These are phyloP conservation scores for Bipolaris cookei DNA, from an alignment of 2,329 filamentous ascomycete species.

Conservation along the genomic window DNA sequence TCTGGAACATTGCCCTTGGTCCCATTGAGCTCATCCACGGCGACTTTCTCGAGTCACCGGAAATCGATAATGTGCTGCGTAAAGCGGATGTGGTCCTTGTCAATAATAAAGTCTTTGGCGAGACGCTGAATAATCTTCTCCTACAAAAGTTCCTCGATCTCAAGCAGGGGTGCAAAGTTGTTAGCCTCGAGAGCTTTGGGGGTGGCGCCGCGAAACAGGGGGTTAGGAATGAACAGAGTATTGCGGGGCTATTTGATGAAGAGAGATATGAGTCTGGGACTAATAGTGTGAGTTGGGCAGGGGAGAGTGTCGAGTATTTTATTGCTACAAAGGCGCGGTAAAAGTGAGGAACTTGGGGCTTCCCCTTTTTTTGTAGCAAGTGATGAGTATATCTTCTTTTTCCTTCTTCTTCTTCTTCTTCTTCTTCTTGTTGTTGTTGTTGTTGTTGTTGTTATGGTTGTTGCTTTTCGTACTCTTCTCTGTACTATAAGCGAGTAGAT, in stretches of 20 bases:
- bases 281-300: constrained; percentile 85
- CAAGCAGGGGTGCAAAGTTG: constrained; percentile 86
- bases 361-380: background rate
- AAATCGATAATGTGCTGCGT: constrained; percentile 75
- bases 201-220: constrained; percentile 71
- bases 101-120: constrained; percentile 96
- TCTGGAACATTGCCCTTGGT: constrained; percentile 87
- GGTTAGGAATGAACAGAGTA: constrained; percentile 76
- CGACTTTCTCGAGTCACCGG: constrained; percentile 77
- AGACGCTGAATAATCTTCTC: constrained; percentile 82
- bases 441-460: too few species aligned
- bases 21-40: constrained; percentile 79
- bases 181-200: constrained; percentile 86
- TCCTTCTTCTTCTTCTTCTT: background rate
- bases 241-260: constrained; percentile 80
- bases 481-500: background rate
- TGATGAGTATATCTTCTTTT: background rate
- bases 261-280: constrained; percentile 73
- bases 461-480: too few species aligned
- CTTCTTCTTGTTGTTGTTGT: background rate
- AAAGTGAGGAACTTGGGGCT: background rate
- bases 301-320: constrained; percentile 82
- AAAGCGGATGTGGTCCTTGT: constrained; percentile 94
- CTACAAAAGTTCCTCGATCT: constrained; percentile 91
- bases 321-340: constrained; percentile 67